Evolutionary conservation across 495 filamentous ascomycete genomes (phyloP), one percentile per base, ranked within the genome.

Genomic region (Daldinia childiae): DNA sequence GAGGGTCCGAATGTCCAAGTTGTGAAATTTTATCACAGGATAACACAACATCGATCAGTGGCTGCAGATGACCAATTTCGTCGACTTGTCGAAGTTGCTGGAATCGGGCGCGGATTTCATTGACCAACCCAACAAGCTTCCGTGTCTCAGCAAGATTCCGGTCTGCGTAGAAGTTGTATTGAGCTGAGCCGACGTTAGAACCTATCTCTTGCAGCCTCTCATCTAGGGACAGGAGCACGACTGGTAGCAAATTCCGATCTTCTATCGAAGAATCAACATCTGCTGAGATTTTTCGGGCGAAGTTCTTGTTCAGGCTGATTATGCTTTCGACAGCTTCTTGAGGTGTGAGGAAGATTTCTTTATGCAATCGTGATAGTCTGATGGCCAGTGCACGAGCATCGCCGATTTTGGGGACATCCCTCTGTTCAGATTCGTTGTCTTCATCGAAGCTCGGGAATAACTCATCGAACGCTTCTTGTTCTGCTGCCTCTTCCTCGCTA

Each of bases 91-190:
- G 87, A 17, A 98, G 87, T 54, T 92, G 86, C 9, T 81, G 78
- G 77, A 97, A 95, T 7, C 91, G 89, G 64, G 81, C 75, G 69
- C 89, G 89, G 43, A 92, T 86, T 21, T 87, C 83, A 65, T 88
- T 84, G 26, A 93, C 82, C 8, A 97, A 80, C 6, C 61, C 74
- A 6, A 93, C 84, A 4, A 97, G 82, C 62, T 88, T 92, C 55
- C 88, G 87, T 3, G 90, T 88, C 81, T 98, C 92, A 2, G 75
- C 74, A 15, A 92, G 78, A 70, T 97, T 97, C 7, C 89, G 75
- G 74, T 96, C 90, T 1, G 86, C 90, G 78, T 98, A 99, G 81
- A 98, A 97, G 78, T 97, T 96, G 80, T 94, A 96, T 12, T 82
- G 76, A 21, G 60, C 69, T 50, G 55, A 76, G 38, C 74, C 74